Base-by-base conservation (phyloP, 2,329 filamentous ascomycete genomes). In the Dendryphion nanum region DNA sequence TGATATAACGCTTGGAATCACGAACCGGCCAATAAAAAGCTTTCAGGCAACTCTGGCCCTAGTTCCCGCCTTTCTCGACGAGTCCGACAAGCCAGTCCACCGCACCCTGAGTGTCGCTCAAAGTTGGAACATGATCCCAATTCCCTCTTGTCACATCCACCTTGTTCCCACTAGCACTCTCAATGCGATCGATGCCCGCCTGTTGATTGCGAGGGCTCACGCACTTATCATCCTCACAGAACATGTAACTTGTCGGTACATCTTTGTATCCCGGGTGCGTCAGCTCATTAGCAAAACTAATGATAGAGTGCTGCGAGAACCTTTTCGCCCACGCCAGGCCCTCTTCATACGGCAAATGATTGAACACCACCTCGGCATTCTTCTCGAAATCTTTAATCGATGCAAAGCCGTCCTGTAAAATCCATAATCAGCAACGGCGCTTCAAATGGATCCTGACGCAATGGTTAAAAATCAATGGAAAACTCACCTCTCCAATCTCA, bases 201-300 rank as follows among this genome's bases (percentile, higher is more conserved):
- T 55, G 56, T 47, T 72, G 69, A 5, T 47, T 30, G 15, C 47
- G 40, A 0, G 61, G 48, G 2, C 51, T 32, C n/a, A 73, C 48
- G n/a, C 52, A 45, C 8, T 36, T 8, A 40, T 73, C 68, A 0
- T 59, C 42, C 30, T 66, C 61, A 26, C 63, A 65, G 10, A 72
- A 52, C 6, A 73, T 47, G 40, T 66, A 73, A 1, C 63, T 70
- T 3, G 66, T 63, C 0, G 64, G 64, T 2, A 70, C 51, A 23
- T 71, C 57, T 38, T 64, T 66, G 42, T 70, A 73, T 0, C 67
- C 68, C 2, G 61, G 41, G 44, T 72, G 56, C 2, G 63, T 68
- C 28, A 73, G 42, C 3, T 50, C 44, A 15, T 53, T 54, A 0
- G 30, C 37, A 42, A 72, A 72, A 30, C 55, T 60, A 8, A 51